phyloP scores from a whole-genome alignment of 192 early-diverging fungal genomes.

The Gaertneriomyces semiglobifer region DNA sequence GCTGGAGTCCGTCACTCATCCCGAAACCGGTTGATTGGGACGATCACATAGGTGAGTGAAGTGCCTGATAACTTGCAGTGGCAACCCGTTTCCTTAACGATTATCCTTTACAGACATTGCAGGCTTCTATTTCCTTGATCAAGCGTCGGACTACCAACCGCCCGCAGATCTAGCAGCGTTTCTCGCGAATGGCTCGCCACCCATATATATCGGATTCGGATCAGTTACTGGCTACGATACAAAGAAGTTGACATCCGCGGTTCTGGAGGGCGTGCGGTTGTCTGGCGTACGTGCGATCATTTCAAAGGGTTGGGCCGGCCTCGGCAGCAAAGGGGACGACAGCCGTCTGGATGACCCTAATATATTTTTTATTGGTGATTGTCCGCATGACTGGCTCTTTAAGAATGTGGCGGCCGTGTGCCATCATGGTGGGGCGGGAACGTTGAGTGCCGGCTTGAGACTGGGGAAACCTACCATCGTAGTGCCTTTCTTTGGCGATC shows the following conservation, averaged over 20 bases:
- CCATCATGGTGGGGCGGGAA: conserved; percentile 80
- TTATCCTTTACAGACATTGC: neutral
- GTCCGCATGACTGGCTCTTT: conserved; percentile 79
- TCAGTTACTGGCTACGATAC: conserved; percentile 73
- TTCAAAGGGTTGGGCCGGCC: conserved; percentile 62
- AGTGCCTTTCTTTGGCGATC: conserved; percentile 61
- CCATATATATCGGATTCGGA: conserved; percentile 75
- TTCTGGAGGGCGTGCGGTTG: conserved; percentile 61
- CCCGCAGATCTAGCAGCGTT: conserved; percentile 53
- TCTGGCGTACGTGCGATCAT: conserved; percentile 65
- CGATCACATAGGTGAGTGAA: conserved; percentile 26
- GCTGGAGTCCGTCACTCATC: conserved; percentile 23
- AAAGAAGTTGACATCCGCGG: conserved; percentile 54
- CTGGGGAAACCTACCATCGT: conserved; percentile 69
- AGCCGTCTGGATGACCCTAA: neutral
- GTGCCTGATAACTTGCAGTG: neutral
- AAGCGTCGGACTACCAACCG: conserved; percentile 49
- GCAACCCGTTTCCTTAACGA: neutral
- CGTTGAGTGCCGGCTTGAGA: conserved; percentile 66
- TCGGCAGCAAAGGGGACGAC: neutral
- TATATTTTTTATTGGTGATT: conserved; percentile 31
- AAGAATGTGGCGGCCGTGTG: conserved; percentile 61
- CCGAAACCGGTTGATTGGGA: conserved; percentile 38
- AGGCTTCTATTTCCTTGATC: conserved; percentile 15
- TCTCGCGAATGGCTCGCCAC: conserved; percentile 34